phyloP scores from a whole-genome alignment of 2,329 filamentous ascomycete genomes.

The Penicillium brevicompactum region DNA sequence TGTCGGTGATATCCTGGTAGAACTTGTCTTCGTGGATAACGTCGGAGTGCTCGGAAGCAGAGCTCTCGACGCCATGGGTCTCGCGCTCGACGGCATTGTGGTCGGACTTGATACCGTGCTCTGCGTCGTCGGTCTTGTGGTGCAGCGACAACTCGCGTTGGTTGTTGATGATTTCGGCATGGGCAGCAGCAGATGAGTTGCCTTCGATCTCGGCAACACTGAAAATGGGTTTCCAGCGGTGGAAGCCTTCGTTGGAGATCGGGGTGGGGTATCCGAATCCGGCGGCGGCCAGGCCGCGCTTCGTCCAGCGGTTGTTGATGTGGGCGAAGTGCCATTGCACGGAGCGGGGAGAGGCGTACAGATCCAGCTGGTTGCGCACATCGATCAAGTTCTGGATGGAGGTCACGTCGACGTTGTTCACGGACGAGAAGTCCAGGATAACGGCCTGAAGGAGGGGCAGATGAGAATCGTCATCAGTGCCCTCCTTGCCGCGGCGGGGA shows the following conservation, averaged over 20 bases:
- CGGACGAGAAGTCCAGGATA: constrained; percentile 88
- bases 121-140: constrained; percentile 27
- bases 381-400: constrained; percentile 92
- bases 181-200: constrained; percentile 66
- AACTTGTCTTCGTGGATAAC: constrained; percentile 39
- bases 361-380: constrained; percentile 89
- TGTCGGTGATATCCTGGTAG: constrained; percentile 50
- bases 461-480: constrained; percentile 47
- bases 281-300: constrained; percentile 80
- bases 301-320: constrained; percentile 93
- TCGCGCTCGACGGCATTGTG: constrained; percentile 35
- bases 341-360: constrained; percentile 74
- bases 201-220: constrained; percentile 85
- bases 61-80: constrained; percentile 30
- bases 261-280: constrained; percentile 83
- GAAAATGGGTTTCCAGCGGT: constrained; percentile 93
- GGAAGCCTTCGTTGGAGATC: constrained; percentile 54
- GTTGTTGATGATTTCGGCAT: constrained; percentile 66
- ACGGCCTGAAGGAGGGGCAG: constrained; percentile 80
- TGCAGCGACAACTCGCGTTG: constrained; percentile 44
- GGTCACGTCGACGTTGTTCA: constrained; percentile 92
- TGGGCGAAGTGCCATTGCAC: constrained; percentile 97
- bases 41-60: constrained; percentile 31
- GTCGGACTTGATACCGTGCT: constrained; percentile 36
- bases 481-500: constrained; percentile 60